Evolutionary conservation across 306 rosid genomes (phyloP), one percentile per base, ranked within the genome.

Genomic region (Cucurbita argyrosperma): DNA sequence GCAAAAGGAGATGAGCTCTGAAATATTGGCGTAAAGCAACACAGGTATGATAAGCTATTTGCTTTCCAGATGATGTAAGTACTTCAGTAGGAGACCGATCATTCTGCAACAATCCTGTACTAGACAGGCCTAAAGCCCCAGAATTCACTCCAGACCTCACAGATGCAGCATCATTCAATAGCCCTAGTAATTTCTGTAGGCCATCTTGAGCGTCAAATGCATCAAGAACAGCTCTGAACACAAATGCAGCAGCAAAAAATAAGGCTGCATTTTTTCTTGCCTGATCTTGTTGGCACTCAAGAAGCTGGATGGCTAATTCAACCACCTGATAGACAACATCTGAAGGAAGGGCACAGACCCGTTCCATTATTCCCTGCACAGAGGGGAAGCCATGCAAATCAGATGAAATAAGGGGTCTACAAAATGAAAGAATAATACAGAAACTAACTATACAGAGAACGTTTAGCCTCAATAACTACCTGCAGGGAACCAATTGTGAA

Each of bases 271-370:
- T 95, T 79, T 95, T 91, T 55, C 96, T 88, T 60, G 93, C 99
- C 77, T 88, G 99, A 63, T 95, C 99, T 78, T 89, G 97, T 49
- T 87, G 76, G 81, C 97, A 95, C 76, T 87, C 96, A 42, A 95
- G 87, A 82, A 95, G 96, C 76, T 89, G 96, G 80, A 95, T 89
- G 49, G 96, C 95, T 83, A 95, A 78, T 81, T 89, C 91, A 76
- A 95, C 99, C 79, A 91, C 85, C 79, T 88, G 91, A 81, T 87
- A 59, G 43, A 89, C 88, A 57, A 91, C 84, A 66, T 89, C 90
- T 0, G 96, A 83, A 52, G 97, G 97, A 81, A 91, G 99, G 76
- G 99, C 97, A 79, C 99, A 95, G 47, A 95, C 99, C 23, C 96
- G 88, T 72, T 95, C 99, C 99, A 91, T 95, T 66, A 95, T 89